phyloP scores from a whole-genome alignment of 805 yeast genomes.

The Pichia kluyveri region DNA sequence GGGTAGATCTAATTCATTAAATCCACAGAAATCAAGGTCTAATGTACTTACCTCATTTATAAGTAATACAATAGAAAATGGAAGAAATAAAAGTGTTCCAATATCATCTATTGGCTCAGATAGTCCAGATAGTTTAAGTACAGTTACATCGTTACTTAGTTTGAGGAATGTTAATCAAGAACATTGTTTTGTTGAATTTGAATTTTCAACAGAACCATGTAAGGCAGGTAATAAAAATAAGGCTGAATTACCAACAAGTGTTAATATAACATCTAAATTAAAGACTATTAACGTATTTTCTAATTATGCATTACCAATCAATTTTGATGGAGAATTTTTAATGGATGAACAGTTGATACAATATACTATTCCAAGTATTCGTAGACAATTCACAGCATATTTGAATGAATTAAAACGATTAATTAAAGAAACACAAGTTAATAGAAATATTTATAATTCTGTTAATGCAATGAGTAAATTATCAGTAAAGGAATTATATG shows the following conservation, averaged over 20 bases:
- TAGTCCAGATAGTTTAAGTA: background rate
- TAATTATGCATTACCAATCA: constrained; percentile 2
- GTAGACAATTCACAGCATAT: background rate
- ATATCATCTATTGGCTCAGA: background rate
- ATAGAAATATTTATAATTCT: background rate
- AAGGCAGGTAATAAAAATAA: background rate
- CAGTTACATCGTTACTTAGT: background rate
- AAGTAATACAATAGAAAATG: background rate
- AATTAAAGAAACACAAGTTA: background rate
- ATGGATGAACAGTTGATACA: constrained; percentile 5
- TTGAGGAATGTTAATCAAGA: background rate
- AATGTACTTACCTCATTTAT: background rate
- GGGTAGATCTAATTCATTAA: too few species aligned
- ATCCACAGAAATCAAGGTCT: too few species aligned
- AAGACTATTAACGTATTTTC: constrained; percentile 1
- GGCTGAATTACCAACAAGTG: constrained; percentile 1
- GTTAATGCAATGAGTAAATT: constrained; percentile 4
- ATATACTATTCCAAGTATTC: constrained; percentile 4
- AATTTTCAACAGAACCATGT: background rate
- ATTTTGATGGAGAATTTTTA: constrained; percentile 6
- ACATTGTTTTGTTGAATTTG: constrained; percentile 3
- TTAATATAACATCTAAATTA: background rate
- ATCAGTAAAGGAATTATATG: constrained; percentile 2
- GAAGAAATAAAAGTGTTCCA: constrained; percentile 1
- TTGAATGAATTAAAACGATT: background rate